A percentile compares a stretch with the other conserved stretches of the same genome.
Conservation (phyloP, 1,284 basidiomycete species). For the Stereum hirsutum region DNA sequence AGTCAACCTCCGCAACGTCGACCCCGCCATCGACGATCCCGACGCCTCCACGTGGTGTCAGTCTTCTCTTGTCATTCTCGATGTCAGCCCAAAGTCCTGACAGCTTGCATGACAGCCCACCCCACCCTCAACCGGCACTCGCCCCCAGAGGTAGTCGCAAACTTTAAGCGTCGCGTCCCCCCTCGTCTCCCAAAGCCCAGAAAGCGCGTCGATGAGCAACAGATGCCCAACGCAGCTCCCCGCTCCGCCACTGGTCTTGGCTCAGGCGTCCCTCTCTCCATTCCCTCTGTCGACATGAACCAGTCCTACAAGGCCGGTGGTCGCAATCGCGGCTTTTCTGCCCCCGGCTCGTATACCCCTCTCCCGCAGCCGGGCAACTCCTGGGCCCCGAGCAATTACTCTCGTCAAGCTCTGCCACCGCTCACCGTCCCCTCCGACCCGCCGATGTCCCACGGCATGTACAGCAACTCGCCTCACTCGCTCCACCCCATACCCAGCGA, state of each 20-base stretch:
- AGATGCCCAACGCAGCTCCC: constrained; percentile 54
- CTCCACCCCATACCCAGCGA: constrained; percentile 59
- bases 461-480: constrained; percentile 42
- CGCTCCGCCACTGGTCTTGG: constrained; percentile 62
- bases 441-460: constrained; percentile 45
- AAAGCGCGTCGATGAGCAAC: constrained; percentile 61
- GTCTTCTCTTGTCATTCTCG: constrained; percentile 23
- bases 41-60: constrained; percentile 91
- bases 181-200: constrained; percentile 77
- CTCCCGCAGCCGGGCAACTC: constrained; percentile 44
- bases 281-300: constrained; percentile 31
- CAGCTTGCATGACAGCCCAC: constrained; percentile 53
- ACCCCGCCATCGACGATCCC: constrained; percentile 85
- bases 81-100: too few species aligned
- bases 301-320: constrained; percentile 31
- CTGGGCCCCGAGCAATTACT: constrained; percentile 51
- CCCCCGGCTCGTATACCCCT: constrained; percentile 67
- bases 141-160: constrained; percentile 76
- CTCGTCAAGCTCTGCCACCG: constrained; percentile 65
- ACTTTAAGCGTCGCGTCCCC: constrained; percentile 90
- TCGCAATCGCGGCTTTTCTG: constrained; percentile 70
- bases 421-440: constrained; percentile 71
- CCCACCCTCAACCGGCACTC: constrained; percentile 83
- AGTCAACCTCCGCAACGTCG: constrained; percentile 84
- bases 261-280: constrained; percentile 49